Conservation (phyloP, 305 asterid species). For the Salvia sclarea region DNA sequence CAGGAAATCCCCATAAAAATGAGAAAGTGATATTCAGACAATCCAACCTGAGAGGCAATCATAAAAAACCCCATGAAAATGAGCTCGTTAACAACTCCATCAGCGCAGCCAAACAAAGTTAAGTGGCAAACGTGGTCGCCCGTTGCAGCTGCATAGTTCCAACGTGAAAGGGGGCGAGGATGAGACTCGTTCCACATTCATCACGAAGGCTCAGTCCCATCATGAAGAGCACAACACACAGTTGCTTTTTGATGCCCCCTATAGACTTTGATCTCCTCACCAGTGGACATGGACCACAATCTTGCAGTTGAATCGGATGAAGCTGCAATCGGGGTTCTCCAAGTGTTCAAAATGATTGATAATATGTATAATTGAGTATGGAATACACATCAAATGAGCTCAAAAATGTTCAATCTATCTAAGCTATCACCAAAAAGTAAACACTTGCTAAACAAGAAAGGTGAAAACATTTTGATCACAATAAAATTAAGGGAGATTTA, state of each 20-base stretch:
- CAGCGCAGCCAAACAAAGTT: too few species aligned
- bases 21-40: too few species aligned
- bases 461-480: neutral
- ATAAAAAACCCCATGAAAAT: too few species aligned
- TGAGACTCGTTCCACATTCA: constrained; percentile 16
- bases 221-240: constrained; percentile 94
- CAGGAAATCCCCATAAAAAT: too few species aligned
- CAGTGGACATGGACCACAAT: constrained; percentile 77
- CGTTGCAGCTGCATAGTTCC: neutral
- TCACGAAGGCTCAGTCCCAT: constrained; percentile 71
- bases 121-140: too few species aligned
- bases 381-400: neutral
- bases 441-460: neutral
- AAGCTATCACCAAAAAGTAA: too few species aligned
- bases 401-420: neutral
- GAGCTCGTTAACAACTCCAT: too few species aligned
- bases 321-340: constrained; percentile 49
- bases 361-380: neutral
- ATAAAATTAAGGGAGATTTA: neutral
- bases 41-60: too few species aligned
- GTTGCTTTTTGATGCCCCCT: constrained; percentile 94
- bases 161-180: neutral
- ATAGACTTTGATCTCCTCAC: constrained; percentile 83
- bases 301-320: constrained; percentile 92
- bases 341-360: neutral